These are phyloP conservation scores for Chaetomium olivaceum DNA, from an alignment of 2,329 filamentous ascomycete genomes.

Conservation along the genomic window DNA sequence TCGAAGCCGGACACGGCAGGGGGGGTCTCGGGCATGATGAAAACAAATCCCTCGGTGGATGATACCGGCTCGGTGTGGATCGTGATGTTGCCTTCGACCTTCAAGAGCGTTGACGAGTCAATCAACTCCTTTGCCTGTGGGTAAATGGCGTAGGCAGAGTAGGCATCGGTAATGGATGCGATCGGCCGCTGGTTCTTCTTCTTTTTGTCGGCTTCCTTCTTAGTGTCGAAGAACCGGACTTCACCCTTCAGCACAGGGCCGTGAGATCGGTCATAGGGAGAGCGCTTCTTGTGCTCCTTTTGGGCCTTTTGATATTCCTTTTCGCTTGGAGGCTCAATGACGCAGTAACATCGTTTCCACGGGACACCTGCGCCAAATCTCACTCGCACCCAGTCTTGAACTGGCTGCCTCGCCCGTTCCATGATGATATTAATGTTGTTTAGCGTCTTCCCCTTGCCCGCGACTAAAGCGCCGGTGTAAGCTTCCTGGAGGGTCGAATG, in stretches of 20 bases:
- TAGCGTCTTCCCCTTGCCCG: slow-evolving; percentile 83
- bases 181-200: slow-evolving; percentile 84
- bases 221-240: slow-evolving; percentile 91
- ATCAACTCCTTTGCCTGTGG: slow-evolving; percentile 92
- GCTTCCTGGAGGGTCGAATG: slow-evolving; percentile 91
- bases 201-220: slow-evolving; percentile 73
- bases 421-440: slow-evolving; percentile 92
- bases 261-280: slow-evolving; percentile 74
- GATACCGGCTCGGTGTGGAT: slow-evolving; percentile 79
- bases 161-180: slow-evolving; percentile 86
- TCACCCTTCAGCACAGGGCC: slow-evolving; percentile 73
- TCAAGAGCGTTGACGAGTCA: slow-evolving; percentile 89
- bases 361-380: slow-evolving; percentile 94
- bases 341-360: slow-evolving; percentile 96
- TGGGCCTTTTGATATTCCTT: slow-evolving; percentile 84
- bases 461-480: slow-evolving; percentile 93
- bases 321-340: slow-evolving; percentile 88
- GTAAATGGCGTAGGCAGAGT: slow-evolving; percentile 92
- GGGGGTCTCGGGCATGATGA: slow-evolving; percentile 93
- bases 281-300: slow-evolving; percentile 79
- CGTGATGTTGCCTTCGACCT: slow-evolving; percentile 87
- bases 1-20: slow-evolving; percentile 93
- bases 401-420: slow-evolving; percentile 72
- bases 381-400: slow-evolving; percentile 93
- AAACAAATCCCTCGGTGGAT: slow-evolving; percentile 88